Evolutionary conservation across 2,329 filamentous ascomycete genomes (phyloP), one percentile per base, ranked within the genome.

Genomic region (Epichloe brachyelytri): DNA sequence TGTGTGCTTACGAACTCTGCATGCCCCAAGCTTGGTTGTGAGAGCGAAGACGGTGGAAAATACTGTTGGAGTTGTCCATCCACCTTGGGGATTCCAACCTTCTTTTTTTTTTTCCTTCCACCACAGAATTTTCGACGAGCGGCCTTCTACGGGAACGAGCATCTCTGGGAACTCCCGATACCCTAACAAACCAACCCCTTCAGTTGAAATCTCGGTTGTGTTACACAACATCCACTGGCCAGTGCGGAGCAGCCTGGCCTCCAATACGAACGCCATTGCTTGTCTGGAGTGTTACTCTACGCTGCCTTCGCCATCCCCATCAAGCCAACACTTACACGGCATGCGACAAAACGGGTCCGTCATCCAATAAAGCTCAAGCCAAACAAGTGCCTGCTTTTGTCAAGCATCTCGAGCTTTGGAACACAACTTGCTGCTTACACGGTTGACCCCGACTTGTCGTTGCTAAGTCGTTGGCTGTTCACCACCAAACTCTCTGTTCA

Each of bases 331-430:
- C 46, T 56, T 50, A 51, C 55, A 55, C 56, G 54, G 51, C 52
- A 59, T 59, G 57, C 57, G 46, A 55, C 53, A 58, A 58, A 49
- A 51, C 45, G 41, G 41, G 20, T 45, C 52, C 26, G 20, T 51
- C 19, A 4, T 14, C 46, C 46, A 43, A 48, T 49, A 49, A 49
- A 38, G 15, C 12, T 43, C 14, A 36, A 19, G 15, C 15, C 30
- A 30, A n/a, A 48, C 14, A 43, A 39, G 15, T 22, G 8, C 40
- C 30, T 38, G 17, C 34, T 43, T 22, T n/a, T 44, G 17, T 12
- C 4, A 22, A 33, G n/a, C 14, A 10, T 46, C 37, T 30, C 30
- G 34, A 33, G n/a, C 14, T 14, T 43, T 15, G 38, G n/a, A 19
- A 40, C 36, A 20, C 40, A 44, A 34, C 19, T 43, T 22, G 12